These are phyloP conservation scores for Phytopythium sindhum DNA, from an alignment of 352 stramenopile genomes.

Conservation along the genomic window DNA sequence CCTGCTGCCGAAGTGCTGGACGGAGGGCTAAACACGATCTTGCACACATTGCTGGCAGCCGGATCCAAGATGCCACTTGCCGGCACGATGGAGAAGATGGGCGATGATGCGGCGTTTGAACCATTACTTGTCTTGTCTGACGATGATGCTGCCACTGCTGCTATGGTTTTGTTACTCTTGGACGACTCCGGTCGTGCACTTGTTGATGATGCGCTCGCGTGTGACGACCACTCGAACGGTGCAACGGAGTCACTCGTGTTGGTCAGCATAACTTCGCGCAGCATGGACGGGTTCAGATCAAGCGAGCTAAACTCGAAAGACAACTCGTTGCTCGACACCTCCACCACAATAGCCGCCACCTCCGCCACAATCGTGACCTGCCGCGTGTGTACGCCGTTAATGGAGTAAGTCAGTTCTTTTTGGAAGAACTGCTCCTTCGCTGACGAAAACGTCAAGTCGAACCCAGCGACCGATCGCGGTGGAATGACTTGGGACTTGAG, in stretches of 20 bases:
- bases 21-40: conserved; percentile 57
- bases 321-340: conserved; percentile 51
- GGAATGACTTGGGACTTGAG: conserved; percentile 86
- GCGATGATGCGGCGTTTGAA: conserved; percentile 1
- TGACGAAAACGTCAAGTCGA: conserved; percentile 88
- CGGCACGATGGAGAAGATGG: conserved; percentile 55
- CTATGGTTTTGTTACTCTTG: conserved; percentile 45
- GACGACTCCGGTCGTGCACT: conserved; percentile 47
- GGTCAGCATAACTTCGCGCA: conserved; percentile 65
- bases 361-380: conserved; percentile 84
- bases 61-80: conserved; percentile 33
- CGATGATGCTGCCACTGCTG: conserved; percentile 14
- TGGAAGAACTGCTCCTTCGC: conserved; percentile 82
- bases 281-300: conserved; percentile 45
- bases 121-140: conserved; percentile 13
- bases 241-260: conserved; percentile 91
- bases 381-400: conserved; percentile 85
- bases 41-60: conserved; percentile 31
- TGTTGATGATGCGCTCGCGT: background rate
- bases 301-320: conserved; percentile 74
- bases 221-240: conserved; percentile 73
- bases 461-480: conserved; percentile 70
- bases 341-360: conserved; percentile 87
- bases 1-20: conserved; percentile 5
- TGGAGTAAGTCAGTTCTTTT: conserved; percentile 71